Percentiles rank a stretch among this genome's conserved stretches.
Conservation (phyloP, 352 stramenopile genomes). For the Globisporangium irregulare region DNA sequence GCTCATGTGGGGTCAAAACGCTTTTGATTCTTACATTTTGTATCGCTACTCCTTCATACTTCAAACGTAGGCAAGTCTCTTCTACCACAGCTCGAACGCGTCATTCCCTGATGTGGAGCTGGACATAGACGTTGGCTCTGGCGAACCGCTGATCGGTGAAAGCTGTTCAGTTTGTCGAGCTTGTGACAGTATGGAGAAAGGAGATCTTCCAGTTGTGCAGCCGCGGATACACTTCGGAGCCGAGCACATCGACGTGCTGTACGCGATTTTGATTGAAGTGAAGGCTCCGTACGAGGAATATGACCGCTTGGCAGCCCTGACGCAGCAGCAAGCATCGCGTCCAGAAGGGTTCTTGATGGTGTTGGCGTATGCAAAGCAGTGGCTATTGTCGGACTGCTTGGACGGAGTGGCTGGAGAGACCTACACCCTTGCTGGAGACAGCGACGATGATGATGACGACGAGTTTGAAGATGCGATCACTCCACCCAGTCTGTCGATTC, state of each 20-base stretch:
- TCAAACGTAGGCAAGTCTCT: conserved; percentile 44
- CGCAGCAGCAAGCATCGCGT: conserved; percentile 69
- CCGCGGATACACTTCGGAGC: conserved; percentile 70
- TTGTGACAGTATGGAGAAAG: conserved; percentile 21
- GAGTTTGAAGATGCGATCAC: conserved; percentile 88
- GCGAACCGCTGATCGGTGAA: conserved; percentile 22
- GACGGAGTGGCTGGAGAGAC: conserved; percentile 56
- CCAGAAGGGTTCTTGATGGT: conserved; percentile 84
- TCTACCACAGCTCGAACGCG: conserved; percentile 75
- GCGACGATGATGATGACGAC: conserved; percentile 75
- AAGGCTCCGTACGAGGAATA: conserved; percentile 87
- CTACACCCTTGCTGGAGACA: conserved; percentile 38
- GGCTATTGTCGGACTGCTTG: conserved; percentile 74
- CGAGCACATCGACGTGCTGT: conserved; percentile 82
- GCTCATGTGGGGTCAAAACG: background rate
- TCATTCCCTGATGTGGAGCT: conserved; percentile 82
- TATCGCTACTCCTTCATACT: background rate
- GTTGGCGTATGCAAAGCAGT: conserved; percentile 83
- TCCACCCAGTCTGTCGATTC: conserved; percentile 71
- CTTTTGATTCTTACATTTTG: background rate
- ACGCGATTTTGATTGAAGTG: conserved; percentile 84
- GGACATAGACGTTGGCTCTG: conserved; percentile 57
- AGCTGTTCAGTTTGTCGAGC: conserved; percentile 39
- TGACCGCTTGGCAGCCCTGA: conserved; percentile 62
- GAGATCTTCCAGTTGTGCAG: conserved; percentile 20